A percentile compares a stretch with the other conserved stretches of the same genome.
Conservation (phyloP, 2,329 filamentous ascomycete species). For the Fusarium nanum region DNA sequence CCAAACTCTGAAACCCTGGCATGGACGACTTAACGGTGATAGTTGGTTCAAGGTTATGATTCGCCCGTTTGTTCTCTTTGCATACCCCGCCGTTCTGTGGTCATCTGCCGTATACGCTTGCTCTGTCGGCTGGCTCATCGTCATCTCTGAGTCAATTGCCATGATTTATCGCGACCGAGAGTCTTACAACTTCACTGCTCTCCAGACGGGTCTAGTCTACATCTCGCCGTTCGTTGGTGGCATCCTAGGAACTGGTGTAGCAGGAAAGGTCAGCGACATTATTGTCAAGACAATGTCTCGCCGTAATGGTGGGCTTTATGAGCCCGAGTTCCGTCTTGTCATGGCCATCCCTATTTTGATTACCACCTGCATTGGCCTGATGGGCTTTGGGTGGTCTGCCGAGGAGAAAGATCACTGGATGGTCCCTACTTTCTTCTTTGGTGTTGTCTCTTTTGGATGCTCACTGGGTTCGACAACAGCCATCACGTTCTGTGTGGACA, state of each 20-base stretch:
- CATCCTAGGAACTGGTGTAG: conserved; percentile 89
- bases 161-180: conserved; percentile 78
- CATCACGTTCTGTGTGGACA: conserved; percentile 95
- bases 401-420: conserved; percentile 82
- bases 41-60: conserved; percentile 82
- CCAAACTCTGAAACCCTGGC: conserved; percentile 80
- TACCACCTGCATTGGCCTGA: conserved; percentile 84
- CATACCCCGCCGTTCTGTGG: conserved; percentile 92
- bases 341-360: conserved; percentile 87
- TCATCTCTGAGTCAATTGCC: conserved; percentile 88
- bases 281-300: conserved; percentile 85
- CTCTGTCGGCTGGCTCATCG: conserved; percentile 94
- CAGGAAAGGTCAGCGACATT: conserved; percentile 86
- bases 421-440: conserved; percentile 93
- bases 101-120: conserved; percentile 85
- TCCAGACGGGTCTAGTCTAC: conserved; percentile 88
- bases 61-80: conserved; percentile 86
- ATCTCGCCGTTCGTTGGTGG: conserved; percentile 90
- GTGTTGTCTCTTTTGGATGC: conserved; percentile 91
- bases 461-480: conserved; percentile 88
- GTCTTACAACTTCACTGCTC: conserved; percentile 82
- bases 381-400: conserved; percentile 97
- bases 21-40: conserved; percentile 81
- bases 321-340: conserved; percentile 90
- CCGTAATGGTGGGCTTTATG: conserved; percentile 92